Percentiles rank a stretch among this genome's conserved stretches.
These are phyloP conservation scores for Tremella yokohamensis DNA, from an alignment of 768 basidiomycete genomes.

Conservation along the genomic window DNA sequence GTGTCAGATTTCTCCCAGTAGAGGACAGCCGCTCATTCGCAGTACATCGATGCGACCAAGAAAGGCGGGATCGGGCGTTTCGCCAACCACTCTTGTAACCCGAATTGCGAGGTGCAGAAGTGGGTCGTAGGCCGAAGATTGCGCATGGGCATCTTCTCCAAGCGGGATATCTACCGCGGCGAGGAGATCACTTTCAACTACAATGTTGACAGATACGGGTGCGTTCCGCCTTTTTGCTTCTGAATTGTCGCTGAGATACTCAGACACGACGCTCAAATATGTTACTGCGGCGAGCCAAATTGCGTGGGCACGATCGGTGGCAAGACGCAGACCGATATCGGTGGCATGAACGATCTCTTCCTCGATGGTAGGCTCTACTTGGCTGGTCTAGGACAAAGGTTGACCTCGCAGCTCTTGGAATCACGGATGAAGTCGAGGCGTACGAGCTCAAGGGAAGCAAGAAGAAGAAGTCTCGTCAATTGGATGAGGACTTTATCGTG, in stretches of 20 bases:
- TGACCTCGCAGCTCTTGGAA: conserved; percentile 70
- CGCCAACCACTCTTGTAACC: conserved; percentile 95
- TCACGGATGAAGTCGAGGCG: conserved; percentile 80
- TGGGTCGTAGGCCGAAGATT: conserved; percentile 88
- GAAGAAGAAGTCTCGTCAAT: conserved; percentile 85
- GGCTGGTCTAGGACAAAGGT: background rate
- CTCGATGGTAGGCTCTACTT: conserved; percentile 66
- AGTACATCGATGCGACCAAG: conserved; percentile 97
- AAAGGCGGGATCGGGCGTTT: conserved; percentile 94
- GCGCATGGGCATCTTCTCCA: conserved; percentile 98
- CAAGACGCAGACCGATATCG: conserved; percentile 95
- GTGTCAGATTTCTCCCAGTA: conserved; percentile 33
- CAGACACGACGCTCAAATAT: conserved; percentile 89
- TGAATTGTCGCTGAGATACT: background rate
- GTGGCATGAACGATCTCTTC: conserved; percentile 88
- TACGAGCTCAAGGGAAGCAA: conserved; percentile 79
- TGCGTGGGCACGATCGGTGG: conserved; percentile 96
- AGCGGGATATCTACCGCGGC: conserved; percentile 62
- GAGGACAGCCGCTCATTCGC: background rate
- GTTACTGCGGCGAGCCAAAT: conserved; percentile 91
- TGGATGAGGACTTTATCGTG: conserved; percentile 91
- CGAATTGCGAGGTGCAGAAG: conserved; percentile 96
- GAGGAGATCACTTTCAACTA: conserved; percentile 99
- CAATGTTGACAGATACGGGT: conserved; percentile 99
- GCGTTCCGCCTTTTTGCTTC: conserved; percentile 39